Evolutionary conservation across 306 rosid species (phyloP).

Genomic region (Aeschynomene evenia): DNA sequence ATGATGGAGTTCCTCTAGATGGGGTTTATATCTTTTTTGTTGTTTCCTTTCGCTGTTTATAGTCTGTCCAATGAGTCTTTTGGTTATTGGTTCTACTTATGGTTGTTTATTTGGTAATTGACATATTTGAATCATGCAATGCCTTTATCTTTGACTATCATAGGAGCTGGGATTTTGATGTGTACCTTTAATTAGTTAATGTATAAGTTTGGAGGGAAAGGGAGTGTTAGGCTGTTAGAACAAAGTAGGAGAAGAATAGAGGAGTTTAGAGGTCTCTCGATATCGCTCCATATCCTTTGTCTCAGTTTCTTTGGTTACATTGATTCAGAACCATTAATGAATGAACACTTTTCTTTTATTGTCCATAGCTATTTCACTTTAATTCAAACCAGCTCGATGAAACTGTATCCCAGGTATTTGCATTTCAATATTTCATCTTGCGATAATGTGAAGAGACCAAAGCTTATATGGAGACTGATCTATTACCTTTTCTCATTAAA

Average conservation of each 20-base stretch:
- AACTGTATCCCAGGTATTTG: background rate
- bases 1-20: background rate
- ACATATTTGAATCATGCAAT: background rate
- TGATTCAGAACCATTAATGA: too few relatives aligned
- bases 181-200: background rate
- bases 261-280: background rate
- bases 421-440: background rate
- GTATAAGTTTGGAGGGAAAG: background rate
- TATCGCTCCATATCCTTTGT: background rate
- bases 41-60: background rate
- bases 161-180: background rate
- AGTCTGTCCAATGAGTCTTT: background rate
- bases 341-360: too few relatives aligned
- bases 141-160: background rate
- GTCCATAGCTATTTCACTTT: too few relatives aligned
- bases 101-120: background rate
- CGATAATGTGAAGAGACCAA: background rate
- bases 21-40: conserved; percentile 2
- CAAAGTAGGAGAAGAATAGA: too few relatives aligned
- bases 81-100: background rate
- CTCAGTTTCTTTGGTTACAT: background rate
- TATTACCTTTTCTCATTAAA: background rate
- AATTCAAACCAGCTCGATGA: too few relatives aligned
- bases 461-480: background rate
- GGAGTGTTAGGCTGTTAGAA: background rate